phyloP scores from a whole-genome alignment of 2,329 filamentous ascomycete genomes.

The Xylariaceae sp. region DNA sequence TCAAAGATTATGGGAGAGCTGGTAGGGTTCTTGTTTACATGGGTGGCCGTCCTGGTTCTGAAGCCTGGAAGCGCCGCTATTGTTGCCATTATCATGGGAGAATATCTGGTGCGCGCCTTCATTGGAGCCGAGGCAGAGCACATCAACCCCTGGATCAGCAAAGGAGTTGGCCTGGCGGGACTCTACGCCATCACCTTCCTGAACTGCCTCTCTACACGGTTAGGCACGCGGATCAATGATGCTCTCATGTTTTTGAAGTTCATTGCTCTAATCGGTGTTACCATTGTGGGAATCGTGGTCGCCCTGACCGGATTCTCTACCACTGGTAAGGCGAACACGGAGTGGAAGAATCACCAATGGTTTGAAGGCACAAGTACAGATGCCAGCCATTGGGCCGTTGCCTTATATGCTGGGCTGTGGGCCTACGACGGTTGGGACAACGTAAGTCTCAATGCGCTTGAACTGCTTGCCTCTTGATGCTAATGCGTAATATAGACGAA shows the following conservation, averaged over 20 bases:
- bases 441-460: constrained; percentile 46
- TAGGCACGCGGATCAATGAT: constrained; percentile 84
- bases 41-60: constrained; percentile 88
- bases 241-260: constrained; percentile 98
- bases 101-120: constrained; percentile 85
- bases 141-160: constrained; percentile 83
- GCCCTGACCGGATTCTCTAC: constrained; percentile 78
- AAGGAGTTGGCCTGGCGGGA: constrained; percentile 74
- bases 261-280: constrained; percentile 78
- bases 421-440: constrained; percentile 99
- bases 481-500: constrained; percentile 63
- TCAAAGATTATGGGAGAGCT: constrained; percentile 95
- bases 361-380: constrained; percentile 79
- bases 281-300: constrained; percentile 82
- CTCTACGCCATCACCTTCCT: constrained; percentile 72
- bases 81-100: constrained; percentile 94
- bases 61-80: constrained; percentile 94
- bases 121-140: constrained; percentile 81
- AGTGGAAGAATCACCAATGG: constrained; percentile 87
- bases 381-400: constrained; percentile 84
- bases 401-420: constrained; percentile 92
- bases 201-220: constrained; percentile 85
- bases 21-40: constrained; percentile 89
- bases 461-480: neutral
- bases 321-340: constrained; percentile 66